phyloP scores from a whole-genome alignment of 768 basidiomycete genomes.

The Russula sp. region DNA sequence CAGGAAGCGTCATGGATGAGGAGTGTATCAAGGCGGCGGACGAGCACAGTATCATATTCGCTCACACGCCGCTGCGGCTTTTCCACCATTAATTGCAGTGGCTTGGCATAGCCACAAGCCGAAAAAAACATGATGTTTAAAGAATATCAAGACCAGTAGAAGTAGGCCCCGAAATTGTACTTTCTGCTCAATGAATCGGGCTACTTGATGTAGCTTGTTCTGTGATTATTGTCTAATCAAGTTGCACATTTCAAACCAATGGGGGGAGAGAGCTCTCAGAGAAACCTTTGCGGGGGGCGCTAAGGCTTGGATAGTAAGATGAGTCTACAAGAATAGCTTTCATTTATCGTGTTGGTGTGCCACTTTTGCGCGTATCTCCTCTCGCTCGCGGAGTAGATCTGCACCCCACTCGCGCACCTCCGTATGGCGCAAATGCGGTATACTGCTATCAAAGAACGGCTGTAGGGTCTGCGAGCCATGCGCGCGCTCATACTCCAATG shows the following conservation, averaged over 20 bases:
- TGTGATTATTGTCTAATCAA: not conserved
- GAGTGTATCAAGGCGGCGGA: constrained; percentile 97
- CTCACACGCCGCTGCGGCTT: constrained; percentile 77
- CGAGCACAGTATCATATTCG: constrained; percentile 87
- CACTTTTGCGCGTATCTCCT: constrained; percentile 12
- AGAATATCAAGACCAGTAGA: not conserved
- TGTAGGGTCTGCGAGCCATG: constrained; percentile 48
- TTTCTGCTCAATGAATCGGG: not conserved
- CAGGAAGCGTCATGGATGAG: constrained; percentile 94
- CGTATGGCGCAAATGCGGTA: constrained; percentile 62
- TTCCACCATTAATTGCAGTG: constrained; percentile 70
- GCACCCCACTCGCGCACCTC: constrained; percentile 70
- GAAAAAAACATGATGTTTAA: not conserved
- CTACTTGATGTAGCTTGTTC: not conserved
- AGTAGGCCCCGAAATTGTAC: not conserved
- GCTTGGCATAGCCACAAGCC: too few species aligned
- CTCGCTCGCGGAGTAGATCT: constrained; percentile 46
- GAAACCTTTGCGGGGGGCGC: not conserved
- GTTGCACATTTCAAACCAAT: not conserved
- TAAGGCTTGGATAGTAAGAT: not conserved
- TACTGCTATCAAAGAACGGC: constrained; percentile 72
- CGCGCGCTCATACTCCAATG: constrained; percentile 63
- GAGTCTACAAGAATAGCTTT: not conserved
- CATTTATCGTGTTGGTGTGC: not conserved
- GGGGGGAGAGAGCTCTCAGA: too few species aligned